Conservation (phyloP, 768 basidiomycete genomes). For the Russula brevipes region DNA sequence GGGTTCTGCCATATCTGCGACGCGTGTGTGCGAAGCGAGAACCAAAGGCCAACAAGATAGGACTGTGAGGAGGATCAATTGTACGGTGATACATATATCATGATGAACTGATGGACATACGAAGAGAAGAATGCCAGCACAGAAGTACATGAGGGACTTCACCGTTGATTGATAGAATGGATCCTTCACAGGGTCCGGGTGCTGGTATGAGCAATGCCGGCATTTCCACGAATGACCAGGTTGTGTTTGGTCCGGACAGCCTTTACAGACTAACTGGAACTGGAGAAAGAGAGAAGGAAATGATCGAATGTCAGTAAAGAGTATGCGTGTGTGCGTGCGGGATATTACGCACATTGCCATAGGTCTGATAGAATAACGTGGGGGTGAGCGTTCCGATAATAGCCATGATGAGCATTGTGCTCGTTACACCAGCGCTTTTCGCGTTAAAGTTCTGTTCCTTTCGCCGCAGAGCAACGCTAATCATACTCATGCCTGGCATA, state of each 20-base stretch:
- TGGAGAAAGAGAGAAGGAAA: conserved; percentile 31
- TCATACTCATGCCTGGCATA: conserved; percentile 98
- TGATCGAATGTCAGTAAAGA: not conserved
- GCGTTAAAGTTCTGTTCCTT: conserved; percentile 99
- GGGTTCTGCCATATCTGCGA: conserved; percentile 99
- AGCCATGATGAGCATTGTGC: conserved; percentile 99
- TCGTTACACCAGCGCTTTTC: conserved; percentile 97
- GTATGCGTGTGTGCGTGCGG: not conserved
- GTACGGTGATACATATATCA: not conserved
- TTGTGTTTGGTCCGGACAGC: conserved; percentile 51
- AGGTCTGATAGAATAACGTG: conserved; percentile 96
- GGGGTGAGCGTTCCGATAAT: conserved; percentile 94
- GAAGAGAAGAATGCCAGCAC: conserved; percentile 82
- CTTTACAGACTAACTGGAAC: conserved; percentile 85
- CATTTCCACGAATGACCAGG: conserved; percentile 66
- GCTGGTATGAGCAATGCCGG: conserved; percentile 89
- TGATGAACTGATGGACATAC: conserved; percentile 46
- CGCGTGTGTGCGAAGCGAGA: conserved; percentile 96
- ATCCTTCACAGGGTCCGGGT: conserved; percentile 87
- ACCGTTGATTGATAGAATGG: conserved; percentile 97
- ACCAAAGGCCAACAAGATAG: conserved; percentile 96
- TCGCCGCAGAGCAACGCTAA: conserved; percentile 75
- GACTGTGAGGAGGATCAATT: conserved; percentile 49
- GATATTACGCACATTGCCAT: conserved; percentile 74
- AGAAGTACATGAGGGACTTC: conserved; percentile 93